Conservation (phyloP, 2,329 filamentous ascomycete genomes). For the Nothomitra cinnamomea region DNA sequence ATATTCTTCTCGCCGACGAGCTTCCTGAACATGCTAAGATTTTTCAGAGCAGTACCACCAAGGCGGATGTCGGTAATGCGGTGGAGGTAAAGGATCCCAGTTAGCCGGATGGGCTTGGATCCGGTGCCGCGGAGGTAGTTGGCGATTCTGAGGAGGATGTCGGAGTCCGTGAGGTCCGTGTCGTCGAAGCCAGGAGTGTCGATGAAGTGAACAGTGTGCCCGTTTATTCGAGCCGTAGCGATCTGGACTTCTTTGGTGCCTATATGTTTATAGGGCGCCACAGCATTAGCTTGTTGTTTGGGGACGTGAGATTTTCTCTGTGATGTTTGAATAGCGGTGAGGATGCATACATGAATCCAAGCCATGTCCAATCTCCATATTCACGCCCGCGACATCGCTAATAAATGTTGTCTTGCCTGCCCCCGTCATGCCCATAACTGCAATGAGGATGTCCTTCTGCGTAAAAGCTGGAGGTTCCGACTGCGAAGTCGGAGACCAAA, state of each 20-base stretch:
- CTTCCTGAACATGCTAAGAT: constrained; percentile 28
- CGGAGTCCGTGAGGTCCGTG: constrained; percentile 25
- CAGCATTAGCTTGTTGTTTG: constrained; percentile 15
- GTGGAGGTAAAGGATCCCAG: constrained; percentile 31
- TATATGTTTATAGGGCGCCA: too few relatives aligned
- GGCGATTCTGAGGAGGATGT: constrained; percentile 28
- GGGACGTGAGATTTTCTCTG: background rate
- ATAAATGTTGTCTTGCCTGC: background rate
- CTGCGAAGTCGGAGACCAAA: background rate
- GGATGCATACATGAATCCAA: background rate
- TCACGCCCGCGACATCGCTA: background rate
- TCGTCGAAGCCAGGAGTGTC: constrained; percentile 34
- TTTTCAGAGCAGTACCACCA: constrained; percentile 22
- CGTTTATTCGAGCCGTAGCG: too few relatives aligned
- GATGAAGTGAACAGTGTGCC: too few relatives aligned
- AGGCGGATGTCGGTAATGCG: constrained; percentile 27
- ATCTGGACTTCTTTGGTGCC: too few relatives aligned
- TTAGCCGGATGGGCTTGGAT: constrained; percentile 18
- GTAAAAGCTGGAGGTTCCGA: background rate
- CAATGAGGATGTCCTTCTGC: background rate
- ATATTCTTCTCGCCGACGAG: constrained; percentile 26
- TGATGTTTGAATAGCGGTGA: background rate
- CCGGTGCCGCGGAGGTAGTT: constrained; percentile 20
- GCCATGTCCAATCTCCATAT: background rate
- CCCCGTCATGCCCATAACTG: background rate